Percentiles rank a stretch among this genome's conserved stretches.
phyloP scores from a whole-genome alignment of 148 eudicot genomes.

The Rhododendron ovatum region DNA sequence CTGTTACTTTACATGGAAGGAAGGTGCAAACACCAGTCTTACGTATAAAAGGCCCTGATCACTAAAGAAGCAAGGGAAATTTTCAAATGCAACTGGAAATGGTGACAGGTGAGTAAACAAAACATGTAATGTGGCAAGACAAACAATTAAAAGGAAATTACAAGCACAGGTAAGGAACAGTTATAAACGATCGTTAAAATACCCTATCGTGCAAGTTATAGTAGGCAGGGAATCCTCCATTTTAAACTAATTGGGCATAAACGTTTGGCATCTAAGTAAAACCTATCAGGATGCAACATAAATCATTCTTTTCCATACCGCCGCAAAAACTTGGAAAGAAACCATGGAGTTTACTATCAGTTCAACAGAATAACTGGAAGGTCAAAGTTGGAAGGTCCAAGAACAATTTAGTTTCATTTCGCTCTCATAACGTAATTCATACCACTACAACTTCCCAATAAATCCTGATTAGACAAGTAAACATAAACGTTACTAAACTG shows the following conservation, averaged over 20 bases:
- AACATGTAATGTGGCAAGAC: neutral
- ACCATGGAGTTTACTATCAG: neutral
- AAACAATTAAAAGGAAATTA: neutral
- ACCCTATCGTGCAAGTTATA: neutral
- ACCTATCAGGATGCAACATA: neutral
- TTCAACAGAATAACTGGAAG: neutral
- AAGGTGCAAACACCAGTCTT: neutral
- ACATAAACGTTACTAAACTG: neutral
- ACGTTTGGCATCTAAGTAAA: neutral
- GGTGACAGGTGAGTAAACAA: neutral
- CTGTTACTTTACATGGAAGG: neutral
- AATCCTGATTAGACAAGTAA: neutral
- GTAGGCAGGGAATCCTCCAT: neutral
- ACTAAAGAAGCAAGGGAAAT: no score
- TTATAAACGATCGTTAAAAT: neutral
- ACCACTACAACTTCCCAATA: neutral
- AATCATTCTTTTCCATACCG: neutral
- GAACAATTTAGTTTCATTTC: neutral
- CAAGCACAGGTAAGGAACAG: neutral
- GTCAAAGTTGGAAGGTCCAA: neutral
- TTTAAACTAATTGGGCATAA: no score
- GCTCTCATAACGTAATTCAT: neutral
- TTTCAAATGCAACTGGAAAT: neutral
- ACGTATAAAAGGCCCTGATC: neutral
- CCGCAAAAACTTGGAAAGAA: neutral